These are phyloP conservation scores for Erodium trifolium DNA, from an alignment of 441 rosid genomes.

Conservation along the genomic window DNA sequence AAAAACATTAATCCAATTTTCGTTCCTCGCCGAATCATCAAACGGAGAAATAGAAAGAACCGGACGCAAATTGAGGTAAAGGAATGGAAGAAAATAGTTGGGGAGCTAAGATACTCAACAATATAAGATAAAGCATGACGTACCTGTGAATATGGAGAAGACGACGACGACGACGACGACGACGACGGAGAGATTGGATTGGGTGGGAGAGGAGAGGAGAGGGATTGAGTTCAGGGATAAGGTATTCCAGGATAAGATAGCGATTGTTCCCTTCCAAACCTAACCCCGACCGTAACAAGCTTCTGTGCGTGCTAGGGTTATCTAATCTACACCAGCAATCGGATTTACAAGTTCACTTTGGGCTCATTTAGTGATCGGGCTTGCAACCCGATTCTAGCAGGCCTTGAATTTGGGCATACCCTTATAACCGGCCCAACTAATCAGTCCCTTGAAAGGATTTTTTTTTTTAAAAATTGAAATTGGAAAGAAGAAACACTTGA, in stretches of 20 bases:
- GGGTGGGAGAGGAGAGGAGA: background rate
- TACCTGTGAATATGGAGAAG: background rate
- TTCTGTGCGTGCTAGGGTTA: constrained; percentile 5
- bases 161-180: background rate
- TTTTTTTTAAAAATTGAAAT: too few relatives aligned
- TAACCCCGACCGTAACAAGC: constrained; percentile 5
- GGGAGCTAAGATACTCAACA: background rate
- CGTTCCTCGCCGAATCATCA: background rate
- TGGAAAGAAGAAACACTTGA: too few relatives aligned
- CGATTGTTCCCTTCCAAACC: constrained; percentile 3
- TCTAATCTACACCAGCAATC: background rate
- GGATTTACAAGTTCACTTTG: background rate
- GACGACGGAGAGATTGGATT: background rate
- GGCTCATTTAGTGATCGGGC: background rate
- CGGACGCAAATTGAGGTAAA: background rate
- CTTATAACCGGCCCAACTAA: background rate
- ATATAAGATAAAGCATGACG: background rate
- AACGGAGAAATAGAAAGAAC: background rate
- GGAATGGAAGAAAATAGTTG: background rate
- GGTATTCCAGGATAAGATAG: constrained; percentile 8
- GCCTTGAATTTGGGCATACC: background rate
- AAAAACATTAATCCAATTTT: background rate
- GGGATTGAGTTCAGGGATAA: constrained; percentile 3
- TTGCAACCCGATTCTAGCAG: background rate
- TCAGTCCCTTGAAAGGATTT: too few relatives aligned